Conservation (phyloP, 139 green algal genomes). For the Tetraselmis chui region DNA sequence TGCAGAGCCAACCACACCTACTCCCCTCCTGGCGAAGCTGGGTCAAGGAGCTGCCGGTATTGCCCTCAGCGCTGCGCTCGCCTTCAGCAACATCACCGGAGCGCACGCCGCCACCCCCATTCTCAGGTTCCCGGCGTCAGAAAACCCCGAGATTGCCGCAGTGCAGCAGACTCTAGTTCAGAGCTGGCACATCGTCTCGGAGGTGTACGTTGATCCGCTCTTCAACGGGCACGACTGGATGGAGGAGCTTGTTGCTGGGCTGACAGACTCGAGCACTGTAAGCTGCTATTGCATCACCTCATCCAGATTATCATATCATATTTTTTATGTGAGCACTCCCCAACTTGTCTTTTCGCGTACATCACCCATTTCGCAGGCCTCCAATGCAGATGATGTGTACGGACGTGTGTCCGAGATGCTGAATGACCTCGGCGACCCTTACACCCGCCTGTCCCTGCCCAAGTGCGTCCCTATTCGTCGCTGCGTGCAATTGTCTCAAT, state of each 20-base stretch:
- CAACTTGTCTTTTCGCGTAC: neutral
- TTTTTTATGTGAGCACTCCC: neutral
- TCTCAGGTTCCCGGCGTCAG: conserved; percentile 57
- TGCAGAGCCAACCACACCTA: too few species aligned
- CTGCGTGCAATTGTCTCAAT: conserved; percentile 1
- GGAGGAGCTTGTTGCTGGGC: conserved; percentile 4
- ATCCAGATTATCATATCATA: conserved; percentile 2
- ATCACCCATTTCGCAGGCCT: neutral
- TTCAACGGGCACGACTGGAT: conserved; percentile 57
- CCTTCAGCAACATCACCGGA: too few species aligned
- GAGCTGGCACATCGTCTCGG: conserved; percentile 70
- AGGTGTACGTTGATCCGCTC: conserved; percentile 61
- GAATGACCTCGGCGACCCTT: conserved; percentile 82
- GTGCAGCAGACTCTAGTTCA: conserved; percentile 75
- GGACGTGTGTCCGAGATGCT: conserved; percentile 72
- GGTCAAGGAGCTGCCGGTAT: too few species aligned
- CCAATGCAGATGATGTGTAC: conserved; percentile 45
- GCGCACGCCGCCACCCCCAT: too few species aligned
- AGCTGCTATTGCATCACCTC: neutral
- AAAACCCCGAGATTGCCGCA: conserved; percentile 52
- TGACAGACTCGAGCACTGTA: neutral
- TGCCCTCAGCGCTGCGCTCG: too few species aligned
- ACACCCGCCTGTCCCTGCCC: conserved; percentile 75
- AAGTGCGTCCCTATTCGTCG: conserved; percentile 33
- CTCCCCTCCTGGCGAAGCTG: too few species aligned